Base-by-base conservation (phyloP, 352 stramenopile species). In the Aphanomyces astaci region DNA sequence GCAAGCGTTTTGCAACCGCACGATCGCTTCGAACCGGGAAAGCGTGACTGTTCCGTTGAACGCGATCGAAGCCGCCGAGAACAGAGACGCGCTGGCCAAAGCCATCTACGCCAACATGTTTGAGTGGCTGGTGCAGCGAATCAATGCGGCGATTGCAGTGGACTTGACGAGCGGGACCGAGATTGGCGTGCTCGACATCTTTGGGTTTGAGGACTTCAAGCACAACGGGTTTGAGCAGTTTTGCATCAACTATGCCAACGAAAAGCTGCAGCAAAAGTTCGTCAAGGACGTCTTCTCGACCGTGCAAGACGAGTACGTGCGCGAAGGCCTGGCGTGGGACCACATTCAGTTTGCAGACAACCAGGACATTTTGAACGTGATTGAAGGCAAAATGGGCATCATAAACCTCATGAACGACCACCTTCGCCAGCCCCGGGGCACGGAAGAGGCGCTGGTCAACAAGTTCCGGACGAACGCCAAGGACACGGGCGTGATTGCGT, bases 341-440 rank as follows among this genome's bases (percentile, higher is more conserved):
- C 98, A 98, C 77, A 99, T 99, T 71, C 83, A 97, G 68, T 99
- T 98, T 73, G 95, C 97, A 45, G 96, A 99, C 72, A 99, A 99
- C 81, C 93, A 98, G 70, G 96, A 98, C 70, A 98, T 98, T 67
- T 81, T 99, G 11, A 93, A 98, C 59, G 81, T 98, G 25, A 98
- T 99, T 66, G 94, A 98, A 55, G 87, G 79, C 70, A 92, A 94
- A 73, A 78, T 94, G 55, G 87, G 84, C 33, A 93, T 95, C 57
- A 93, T 95, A 36, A 86, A 84, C 25, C 60, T 95, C 49, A 95
- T 95, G 86, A 95, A 95, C 53, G 86, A 95, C 52, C 86, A 95
- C 39, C 66, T 95, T 55, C 86, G 86, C 59, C 86, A 95, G 67
- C 83, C 86, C 4, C 84, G 86, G 66, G 87, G 88, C 30, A 95